These are phyloP conservation scores for Jatropha podagrica DNA, from an alignment of 441 rosid genomes.

Conservation along the genomic window DNA sequence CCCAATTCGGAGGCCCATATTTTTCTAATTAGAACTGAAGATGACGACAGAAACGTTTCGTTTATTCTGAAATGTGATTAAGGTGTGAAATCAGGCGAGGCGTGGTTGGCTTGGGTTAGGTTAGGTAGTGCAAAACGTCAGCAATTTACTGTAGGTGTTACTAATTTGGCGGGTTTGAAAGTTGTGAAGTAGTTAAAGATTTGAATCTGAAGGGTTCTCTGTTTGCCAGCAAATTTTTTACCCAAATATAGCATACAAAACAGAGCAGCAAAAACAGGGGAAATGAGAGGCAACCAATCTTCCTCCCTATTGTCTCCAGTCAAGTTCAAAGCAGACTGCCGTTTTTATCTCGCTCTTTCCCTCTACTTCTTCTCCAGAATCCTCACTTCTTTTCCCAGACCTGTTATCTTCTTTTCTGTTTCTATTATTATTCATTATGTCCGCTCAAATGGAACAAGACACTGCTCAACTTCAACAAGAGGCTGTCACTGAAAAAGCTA, in stretches of 20 bases:
- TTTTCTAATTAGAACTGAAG: too few relatives aligned
- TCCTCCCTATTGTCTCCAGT: background rate
- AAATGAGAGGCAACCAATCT: slow-evolving; percentile 10
- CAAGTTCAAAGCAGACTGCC: slow-evolving; percentile 13
- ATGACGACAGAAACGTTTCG: too few relatives aligned
- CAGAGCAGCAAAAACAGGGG: slow-evolving; percentile 24
- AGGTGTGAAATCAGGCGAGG: background rate
- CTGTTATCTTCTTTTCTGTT: background rate
- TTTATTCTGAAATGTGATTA: too few relatives aligned
- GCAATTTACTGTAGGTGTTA: background rate
- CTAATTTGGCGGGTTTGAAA: slow-evolving; percentile 19
- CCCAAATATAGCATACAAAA: slow-evolving; percentile 21
- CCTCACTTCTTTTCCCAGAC: background rate
- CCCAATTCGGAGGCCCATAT: too few relatives aligned
- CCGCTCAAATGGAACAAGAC: slow-evolving; percentile 11
- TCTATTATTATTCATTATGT: too few relatives aligned
- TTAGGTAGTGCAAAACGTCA: background rate
- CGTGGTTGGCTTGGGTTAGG: too few relatives aligned
- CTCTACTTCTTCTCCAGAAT: background rate
- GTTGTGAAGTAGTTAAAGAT: background rate
- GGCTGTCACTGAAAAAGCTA: background rate
- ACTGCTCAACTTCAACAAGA: background rate
- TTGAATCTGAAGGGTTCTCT: slow-evolving; percentile 8
- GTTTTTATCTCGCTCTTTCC: background rate
- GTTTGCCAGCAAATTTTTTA: background rate